Conservation (phyloP, 2,329 filamentous ascomycete species). For the Daldinia sp. region DNA sequence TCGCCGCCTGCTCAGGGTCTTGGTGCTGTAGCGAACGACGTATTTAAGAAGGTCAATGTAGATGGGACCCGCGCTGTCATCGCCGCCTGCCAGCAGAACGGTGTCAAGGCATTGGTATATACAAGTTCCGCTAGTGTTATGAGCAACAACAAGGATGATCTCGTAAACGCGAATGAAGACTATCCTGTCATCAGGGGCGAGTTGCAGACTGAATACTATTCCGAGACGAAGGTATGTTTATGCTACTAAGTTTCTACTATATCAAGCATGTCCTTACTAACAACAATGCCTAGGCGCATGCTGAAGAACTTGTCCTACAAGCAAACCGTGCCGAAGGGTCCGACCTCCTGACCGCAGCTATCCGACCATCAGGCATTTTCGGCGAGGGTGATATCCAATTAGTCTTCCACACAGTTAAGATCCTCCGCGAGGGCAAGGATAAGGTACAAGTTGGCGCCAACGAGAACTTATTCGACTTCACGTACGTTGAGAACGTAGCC, state of each 20-base stretch:
- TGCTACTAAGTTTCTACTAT: not conserved
- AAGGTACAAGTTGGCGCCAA: slow-evolving; percentile 83
- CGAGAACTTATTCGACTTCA: slow-evolving; percentile 73
- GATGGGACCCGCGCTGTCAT: slow-evolving; percentile 85
- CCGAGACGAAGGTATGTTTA: slow-evolving; percentile 80
- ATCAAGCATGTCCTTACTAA: slow-evolving; percentile 29
- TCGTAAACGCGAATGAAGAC: slow-evolving; percentile 86
- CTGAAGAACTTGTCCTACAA: slow-evolving; percentile 82
- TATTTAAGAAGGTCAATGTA: slow-evolving; percentile 87
- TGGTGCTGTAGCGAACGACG: slow-evolving; percentile 65
- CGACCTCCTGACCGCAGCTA: slow-evolving; percentile 78
- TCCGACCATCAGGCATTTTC: slow-evolving; percentile 91
- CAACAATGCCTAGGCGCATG: slow-evolving; percentile 67
- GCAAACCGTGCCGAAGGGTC: slow-evolving; percentile 73
- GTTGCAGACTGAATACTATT: slow-evolving; percentile 84
- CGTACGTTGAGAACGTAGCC: slow-evolving; percentile 72
- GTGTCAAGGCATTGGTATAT: slow-evolving; percentile 87
- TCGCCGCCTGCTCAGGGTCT: slow-evolving; percentile 72
- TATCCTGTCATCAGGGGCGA: slow-evolving; percentile 81
- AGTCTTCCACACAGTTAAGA: slow-evolving; percentile 78
- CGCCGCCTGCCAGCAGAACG: slow-evolving; percentile 75
- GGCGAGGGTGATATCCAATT: slow-evolving; percentile 87
- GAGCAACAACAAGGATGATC: slow-evolving; percentile 82
- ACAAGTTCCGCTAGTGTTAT: slow-evolving; percentile 91
- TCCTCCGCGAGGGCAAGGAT: slow-evolving; percentile 76